Percentiles rank a stretch among this genome's conserved stretches.
Conservation (phyloP, 805 yeast genomes). For the Diddensiella caesifluorescens region DNA sequence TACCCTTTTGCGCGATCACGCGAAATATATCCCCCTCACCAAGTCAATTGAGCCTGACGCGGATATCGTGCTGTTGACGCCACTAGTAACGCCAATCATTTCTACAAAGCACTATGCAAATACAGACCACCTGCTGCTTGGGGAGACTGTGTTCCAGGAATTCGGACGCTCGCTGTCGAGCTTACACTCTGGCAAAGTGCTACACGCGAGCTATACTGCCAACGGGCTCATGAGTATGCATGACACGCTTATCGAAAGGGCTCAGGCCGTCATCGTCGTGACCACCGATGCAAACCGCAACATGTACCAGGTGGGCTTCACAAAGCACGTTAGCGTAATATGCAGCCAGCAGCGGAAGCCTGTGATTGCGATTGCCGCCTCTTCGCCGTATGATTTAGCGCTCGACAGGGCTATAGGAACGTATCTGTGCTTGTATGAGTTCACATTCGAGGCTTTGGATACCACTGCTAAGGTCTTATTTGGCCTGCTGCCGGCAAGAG, state of each 20-base stretch:
- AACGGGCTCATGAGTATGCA: conserved; percentile 50
- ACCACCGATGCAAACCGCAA: conserved; percentile 55
- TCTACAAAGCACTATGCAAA: conserved; percentile 35
- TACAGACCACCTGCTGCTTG: conserved; percentile 45
- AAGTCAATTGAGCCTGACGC: conserved; percentile 34
- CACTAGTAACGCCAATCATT: conserved; percentile 35
- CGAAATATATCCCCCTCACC: conserved; percentile 40
- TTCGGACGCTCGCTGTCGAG: conserved; percentile 45
- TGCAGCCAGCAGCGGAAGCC: conserved; percentile 50
- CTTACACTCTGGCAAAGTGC: conserved; percentile 42
- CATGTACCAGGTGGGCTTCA: conserved; percentile 56
- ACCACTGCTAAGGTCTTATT: conserved; percentile 47
- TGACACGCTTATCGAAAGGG: conserved; percentile 47
- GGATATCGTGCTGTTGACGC: conserved; percentile 33
- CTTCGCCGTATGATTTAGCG: conserved; percentile 58
- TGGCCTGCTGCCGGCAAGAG: conserved; percentile 49
- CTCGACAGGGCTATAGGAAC: conserved; percentile 49
- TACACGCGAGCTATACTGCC: conserved; percentile 52
- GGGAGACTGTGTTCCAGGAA: conserved; percentile 33
- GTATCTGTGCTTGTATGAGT: conserved; percentile 57
- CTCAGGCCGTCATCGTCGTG: conserved; percentile 41
- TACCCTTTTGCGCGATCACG: conserved; percentile 50
- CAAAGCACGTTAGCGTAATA: conserved; percentile 50
- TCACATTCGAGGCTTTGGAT: conserved; percentile 46
- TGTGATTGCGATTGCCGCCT: conserved; percentile 52